These are phyloP conservation scores for Rutidosis leptorrhynchoides DNA, from an alignment of 129 eudicot genomes.

Conservation along the genomic window DNA sequence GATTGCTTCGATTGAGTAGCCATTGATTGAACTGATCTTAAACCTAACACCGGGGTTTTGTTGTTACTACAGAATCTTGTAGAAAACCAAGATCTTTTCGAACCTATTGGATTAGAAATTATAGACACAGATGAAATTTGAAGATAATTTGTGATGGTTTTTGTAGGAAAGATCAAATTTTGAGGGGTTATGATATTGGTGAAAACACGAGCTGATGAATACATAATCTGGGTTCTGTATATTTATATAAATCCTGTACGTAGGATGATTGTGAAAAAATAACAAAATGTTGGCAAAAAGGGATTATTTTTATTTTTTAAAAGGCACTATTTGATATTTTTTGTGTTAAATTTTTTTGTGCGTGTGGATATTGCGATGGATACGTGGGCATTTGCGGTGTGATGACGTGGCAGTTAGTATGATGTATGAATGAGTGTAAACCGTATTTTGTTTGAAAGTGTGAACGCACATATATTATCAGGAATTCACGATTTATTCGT, in stretches of 20 bases:
- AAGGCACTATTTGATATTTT: background rate
- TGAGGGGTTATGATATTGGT: conserved; percentile 9
- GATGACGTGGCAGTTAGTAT: conserved; percentile 31
- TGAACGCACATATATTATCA: too few species aligned
- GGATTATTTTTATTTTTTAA: too few species aligned
- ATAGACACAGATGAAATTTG: conserved; percentile 23
- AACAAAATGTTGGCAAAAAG: background rate
- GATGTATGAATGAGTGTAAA: too few species aligned
- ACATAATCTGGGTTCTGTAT: conserved; percentile 25
- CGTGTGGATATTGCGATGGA: conserved; percentile 13
- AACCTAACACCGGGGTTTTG: conserved; percentile 21
- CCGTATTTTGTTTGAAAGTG: too few species aligned
- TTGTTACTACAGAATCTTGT: conserved; percentile 22
- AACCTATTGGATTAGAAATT: conserved; percentile 22
- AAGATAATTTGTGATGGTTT: conserved; percentile 27
- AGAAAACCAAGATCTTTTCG: conserved; percentile 32
- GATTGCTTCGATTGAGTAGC: conserved; percentile 70
- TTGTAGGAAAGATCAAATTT: conserved; percentile 14
- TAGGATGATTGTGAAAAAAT: background rate
- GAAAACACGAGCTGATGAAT: conserved; percentile 36
- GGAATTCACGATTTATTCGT: too few species aligned
- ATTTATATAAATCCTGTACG: conserved; percentile 18
- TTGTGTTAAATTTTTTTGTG: background rate
- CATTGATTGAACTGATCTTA: conserved; percentile 48
- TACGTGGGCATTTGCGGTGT: conserved; percentile 17